Evolutionary conservation across 768 basidiomycete species (phyloP).

Genomic region (Galerina marginata): DNA sequence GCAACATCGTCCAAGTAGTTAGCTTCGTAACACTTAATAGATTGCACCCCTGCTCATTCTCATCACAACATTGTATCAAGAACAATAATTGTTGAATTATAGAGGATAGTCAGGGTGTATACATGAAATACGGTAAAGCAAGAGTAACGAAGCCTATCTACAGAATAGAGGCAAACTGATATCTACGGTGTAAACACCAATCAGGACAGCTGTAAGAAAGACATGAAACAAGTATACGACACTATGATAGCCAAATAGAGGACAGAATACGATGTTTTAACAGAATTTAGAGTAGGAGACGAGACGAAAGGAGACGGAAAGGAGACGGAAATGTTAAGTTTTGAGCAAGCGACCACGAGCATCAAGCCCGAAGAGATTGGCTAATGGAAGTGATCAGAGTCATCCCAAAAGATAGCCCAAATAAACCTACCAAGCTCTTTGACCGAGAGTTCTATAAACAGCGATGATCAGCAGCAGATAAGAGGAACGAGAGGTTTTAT

Average conservation of each 20-base stretch:
- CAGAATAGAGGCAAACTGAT: neutral
- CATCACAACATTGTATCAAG: neutral
- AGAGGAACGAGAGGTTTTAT: neutral
- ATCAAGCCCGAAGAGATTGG: conserved; percentile 52
- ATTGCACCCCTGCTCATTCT: neutral
- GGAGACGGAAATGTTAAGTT: neutral
- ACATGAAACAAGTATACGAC: neutral
- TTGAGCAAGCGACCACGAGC: conserved; percentile 13
- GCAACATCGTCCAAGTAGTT: conserved; percentile 36
- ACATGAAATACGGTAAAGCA: neutral
- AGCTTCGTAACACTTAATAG: neutral
- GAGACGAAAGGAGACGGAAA: neutral
- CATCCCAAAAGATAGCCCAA: neutral
- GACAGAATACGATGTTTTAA: neutral
- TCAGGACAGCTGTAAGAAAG: neutral
- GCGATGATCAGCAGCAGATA: neutral
- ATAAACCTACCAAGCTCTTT: conserved; percentile 49
- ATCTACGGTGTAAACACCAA: neutral
- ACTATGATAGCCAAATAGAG: neutral
- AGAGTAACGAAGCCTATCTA: neutral
- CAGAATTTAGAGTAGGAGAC: neutral
- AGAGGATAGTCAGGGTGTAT: neutral
- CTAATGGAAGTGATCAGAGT: conserved; percentile 20
- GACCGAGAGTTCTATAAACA: conserved; percentile 46
- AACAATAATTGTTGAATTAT: conserved; percentile 2